Evolutionary conservation across 768 basidiomycete genomes (phyloP).

Genomic region (Amanita polypyramis): DNA sequence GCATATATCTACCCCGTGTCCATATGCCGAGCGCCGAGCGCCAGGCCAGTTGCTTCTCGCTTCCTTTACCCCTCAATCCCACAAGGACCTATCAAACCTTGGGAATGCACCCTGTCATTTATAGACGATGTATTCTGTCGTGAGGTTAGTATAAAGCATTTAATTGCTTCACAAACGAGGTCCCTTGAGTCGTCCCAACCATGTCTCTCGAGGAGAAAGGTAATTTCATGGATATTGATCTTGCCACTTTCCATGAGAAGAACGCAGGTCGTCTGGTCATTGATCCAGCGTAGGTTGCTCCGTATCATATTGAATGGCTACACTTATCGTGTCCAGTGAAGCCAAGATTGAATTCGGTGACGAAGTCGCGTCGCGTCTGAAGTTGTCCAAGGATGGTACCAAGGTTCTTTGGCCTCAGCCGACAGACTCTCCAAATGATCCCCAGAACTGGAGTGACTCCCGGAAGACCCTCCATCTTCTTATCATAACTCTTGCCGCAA

Average conservation of each 20-base stretch:
- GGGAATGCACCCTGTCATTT: no score
- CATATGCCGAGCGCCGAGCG: no score
- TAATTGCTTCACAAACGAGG: background rate
- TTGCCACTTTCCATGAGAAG: conserved; percentile 35
- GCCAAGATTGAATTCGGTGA: conserved; percentile 47
- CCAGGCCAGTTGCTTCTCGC: no score
- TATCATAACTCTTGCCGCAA: conserved; percentile 44
- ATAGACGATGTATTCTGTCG: no score
- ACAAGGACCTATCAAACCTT: no score
- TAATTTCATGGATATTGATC: conserved; percentile 15
- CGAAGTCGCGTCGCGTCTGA: conserved; percentile 35
- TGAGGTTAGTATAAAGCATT: background rate
- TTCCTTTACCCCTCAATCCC: no score
- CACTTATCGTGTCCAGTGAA: conserved; percentile 24
- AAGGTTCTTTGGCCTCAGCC: conserved; percentile 58
- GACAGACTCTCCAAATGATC: conserved; percentile 20
- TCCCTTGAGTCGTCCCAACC: background rate
- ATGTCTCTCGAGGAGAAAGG: background rate
- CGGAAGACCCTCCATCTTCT: conserved; percentile 39
- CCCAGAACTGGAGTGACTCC: conserved; percentile 36
- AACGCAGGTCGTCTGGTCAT: conserved; percentile 46
- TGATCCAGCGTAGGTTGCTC: conserved; percentile 37
- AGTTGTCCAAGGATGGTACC: conserved; percentile 38
- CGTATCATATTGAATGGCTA: background rate
- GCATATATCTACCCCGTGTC: no score